Evolutionary conservation across 2,329 filamentous ascomycete genomes (phyloP), one percentile per base, ranked within the genome.

Genomic region (Epichloe sp.): DNA sequence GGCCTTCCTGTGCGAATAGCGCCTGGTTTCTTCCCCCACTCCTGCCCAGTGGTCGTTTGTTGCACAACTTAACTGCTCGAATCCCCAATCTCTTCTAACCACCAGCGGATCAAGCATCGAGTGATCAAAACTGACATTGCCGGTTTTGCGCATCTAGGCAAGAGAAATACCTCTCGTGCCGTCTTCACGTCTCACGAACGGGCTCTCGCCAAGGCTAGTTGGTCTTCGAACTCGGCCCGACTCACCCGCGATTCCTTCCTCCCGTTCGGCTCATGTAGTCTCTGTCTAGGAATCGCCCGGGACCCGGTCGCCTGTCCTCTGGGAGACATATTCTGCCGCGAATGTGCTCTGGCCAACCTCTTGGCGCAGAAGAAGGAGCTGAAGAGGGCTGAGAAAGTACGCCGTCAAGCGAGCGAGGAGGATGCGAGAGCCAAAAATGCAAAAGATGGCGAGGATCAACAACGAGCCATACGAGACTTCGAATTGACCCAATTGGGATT

Each of bases 111-210:
- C n/a, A 21, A 43, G 17, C 26, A 35, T 23, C 11, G 14, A n/a
- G 12, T 10, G 23, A 31, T 14, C 7, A 42, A 36, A 31, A 36
- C 34, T 44, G 38, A 47, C 44, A 19, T 14, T 14, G 12, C 44
- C 17, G 14, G 12, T 12, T n/a, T 31, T 15, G n/a, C 37, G 5
- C 21, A 38, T 36, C 54, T 52, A 82, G 79, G 79, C 63, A 95
- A 95, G 72, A 82, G 88, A 60, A 95, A 96, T 71, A 95, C 89
- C 44, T 91, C 88, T 44, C 82, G 91, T 44, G 83, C 89, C 42
- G 89, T 96, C 68, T 97, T 97, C 74, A 97, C 93, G 36, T 83
- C 88, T 23, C 82, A 96, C 70, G 93, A 97, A 71, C 84, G 93
- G 58, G 78, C 79, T 48, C 79, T 91, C 47, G 85, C 95, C 54